These are phyloP conservation scores for Fusarium chuoi DNA, from an alignment of 2,329 filamentous ascomycete genomes.

Conservation along the genomic window DNA sequence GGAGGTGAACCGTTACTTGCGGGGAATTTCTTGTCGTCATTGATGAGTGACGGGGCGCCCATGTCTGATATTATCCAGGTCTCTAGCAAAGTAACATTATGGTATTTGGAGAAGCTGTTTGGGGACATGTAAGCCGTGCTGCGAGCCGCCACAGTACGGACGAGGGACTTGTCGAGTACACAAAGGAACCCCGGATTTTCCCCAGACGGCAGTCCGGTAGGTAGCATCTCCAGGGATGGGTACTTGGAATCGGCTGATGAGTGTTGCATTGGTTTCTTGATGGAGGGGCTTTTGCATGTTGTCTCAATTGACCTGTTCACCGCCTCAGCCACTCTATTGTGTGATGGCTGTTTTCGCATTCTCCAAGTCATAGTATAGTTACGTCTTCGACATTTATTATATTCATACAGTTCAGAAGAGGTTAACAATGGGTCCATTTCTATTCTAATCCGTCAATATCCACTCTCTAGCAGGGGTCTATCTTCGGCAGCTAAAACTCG, in stretches of 20 bases:
- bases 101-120: slow-evolving; percentile 25
- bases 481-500: slow-evolving; percentile 16
- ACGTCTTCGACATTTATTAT: background rate
- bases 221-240: slow-evolving; percentile 6
- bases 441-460: slow-evolving; percentile 10
- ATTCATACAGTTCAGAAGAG: background rate
- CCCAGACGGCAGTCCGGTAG: slow-evolving; percentile 20
- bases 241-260: slow-evolving; percentile 31
- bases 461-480: slow-evolving; percentile 32
- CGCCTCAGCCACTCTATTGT: background rate
- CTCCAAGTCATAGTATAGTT: background rate
- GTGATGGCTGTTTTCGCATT: background rate
- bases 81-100: slow-evolving; percentile 3
- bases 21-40: slow-evolving; percentile 37
- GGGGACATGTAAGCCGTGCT: background rate
- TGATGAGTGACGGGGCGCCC: slow-evolving; percentile 22
- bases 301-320: background rate
- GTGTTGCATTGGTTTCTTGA: slow-evolving; percentile 18
- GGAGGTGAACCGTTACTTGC: slow-evolving; percentile 1
- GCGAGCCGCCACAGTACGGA: slow-evolving; percentile 20
- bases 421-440: slow-evolving; percentile 24
- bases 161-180: slow-evolving; percentile 24
- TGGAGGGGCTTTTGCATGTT: slow-evolving; percentile 1
- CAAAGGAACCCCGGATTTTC: slow-evolving; percentile 28
- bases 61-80: background rate